Conservation (phyloP, 83 land plant species). For the Diphasiastrum complanatum region DNA sequence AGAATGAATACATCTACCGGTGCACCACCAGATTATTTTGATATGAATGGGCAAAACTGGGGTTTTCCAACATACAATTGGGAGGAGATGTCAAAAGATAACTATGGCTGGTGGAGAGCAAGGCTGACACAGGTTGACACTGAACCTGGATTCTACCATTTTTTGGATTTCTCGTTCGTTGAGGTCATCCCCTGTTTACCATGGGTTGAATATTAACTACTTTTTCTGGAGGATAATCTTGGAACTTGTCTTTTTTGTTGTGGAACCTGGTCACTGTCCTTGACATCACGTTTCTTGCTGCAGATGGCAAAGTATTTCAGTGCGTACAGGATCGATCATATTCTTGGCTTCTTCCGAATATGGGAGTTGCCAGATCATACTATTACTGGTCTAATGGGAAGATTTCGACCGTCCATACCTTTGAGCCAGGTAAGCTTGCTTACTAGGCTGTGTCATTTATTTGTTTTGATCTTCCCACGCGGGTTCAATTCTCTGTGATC, state of each 20-base stretch:
- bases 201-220: no score
- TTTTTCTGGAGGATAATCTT: no score
- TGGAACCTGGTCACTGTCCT: no score
- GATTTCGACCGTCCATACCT: conserved; percentile 89
- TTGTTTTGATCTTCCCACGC: no score
- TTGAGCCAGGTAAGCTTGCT: conserved; percentile 92
- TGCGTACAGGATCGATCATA: conserved; percentile 96
- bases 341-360: conserved; percentile 93
- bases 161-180: neutral
- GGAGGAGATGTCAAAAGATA: conserved; percentile 99
- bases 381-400: conserved; percentile 77
- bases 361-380: conserved; percentile 99
- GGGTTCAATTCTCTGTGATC: no score
- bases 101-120: conserved; percentile 97
- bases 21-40: conserved; percentile 98
- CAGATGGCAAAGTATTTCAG: conserved; percentile 97
- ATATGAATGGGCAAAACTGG: conserved; percentile 99
- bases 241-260: no score
- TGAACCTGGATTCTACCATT: neutral
- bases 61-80: conserved; percentile 98
- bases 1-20: conserved; percentile 98
- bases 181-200: conserved; percentile 3
- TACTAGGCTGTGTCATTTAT: no score
- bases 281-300: neutral
- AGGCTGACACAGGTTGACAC: conserved; percentile 74